Evolutionary conservation across 345 rosid species (phyloP).

Genomic region (Citrus hindsii): DNA sequence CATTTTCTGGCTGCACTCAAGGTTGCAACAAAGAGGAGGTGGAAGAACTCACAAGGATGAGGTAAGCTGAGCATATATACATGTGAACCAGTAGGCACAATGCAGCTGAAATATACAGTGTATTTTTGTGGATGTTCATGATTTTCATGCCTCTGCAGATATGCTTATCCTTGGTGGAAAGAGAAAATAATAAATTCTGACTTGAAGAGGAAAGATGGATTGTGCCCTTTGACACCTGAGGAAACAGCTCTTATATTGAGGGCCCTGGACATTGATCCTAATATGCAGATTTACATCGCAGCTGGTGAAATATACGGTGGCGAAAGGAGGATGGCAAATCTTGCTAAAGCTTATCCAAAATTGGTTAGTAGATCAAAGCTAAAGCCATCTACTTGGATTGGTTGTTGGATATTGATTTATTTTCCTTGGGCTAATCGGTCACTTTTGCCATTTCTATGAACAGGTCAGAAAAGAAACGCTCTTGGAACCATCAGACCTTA

Average conservation of each 20-base stretch:
- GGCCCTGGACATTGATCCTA: constrained; percentile 69
- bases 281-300: constrained; percentile 72
- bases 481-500: constrained; percentile 64
- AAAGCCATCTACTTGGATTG: neutral
- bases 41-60: constrained; percentile 94
- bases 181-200: constrained; percentile 83
- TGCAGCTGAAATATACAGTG: constrained; percentile 1
- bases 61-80: constrained; percentile 37
- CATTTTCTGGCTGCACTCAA: constrained; percentile 94
- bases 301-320: constrained; percentile 90
- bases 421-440: neutral
- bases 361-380: constrained; percentile 48
- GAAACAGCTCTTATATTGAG: constrained; percentile 75
- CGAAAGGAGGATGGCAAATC: constrained; percentile 62
- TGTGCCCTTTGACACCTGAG: constrained; percentile 89
- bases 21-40: constrained; percentile 89
- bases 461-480: constrained; percentile 88
- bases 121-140: neutral
- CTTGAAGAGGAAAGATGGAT: constrained; percentile 76
- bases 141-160: constrained; percentile 34
- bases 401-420: constrained; percentile 1
- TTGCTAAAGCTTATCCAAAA: constrained; percentile 64
- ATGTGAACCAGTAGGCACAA: neutral
- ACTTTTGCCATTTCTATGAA: constrained; percentile 16
- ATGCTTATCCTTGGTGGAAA: constrained; percentile 97